A percentile compares a stretch with the other conserved stretches of the same genome.
phyloP scores from a whole-genome alignment of 2,329 filamentous ascomycete genomes.

The Claviceps sorghi region DNA sequence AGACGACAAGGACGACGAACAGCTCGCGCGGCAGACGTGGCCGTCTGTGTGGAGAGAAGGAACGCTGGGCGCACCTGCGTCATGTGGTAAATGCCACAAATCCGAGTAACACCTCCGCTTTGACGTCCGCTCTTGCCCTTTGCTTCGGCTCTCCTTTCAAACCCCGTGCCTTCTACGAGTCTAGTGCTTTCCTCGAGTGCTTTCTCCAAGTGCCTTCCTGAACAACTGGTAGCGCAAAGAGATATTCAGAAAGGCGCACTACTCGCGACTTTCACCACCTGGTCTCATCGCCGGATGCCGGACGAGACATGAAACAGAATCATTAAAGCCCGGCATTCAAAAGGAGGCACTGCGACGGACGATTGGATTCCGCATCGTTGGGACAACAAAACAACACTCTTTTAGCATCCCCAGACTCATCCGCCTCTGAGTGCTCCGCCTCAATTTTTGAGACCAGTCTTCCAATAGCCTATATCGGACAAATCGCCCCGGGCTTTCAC shows the following conservation, averaged over 20 bases:
- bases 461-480: neutral
- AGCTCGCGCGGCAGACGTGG: slow-evolving; percentile 1
- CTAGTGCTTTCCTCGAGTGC: neutral
- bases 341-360: neutral
- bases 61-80: slow-evolving; percentile 1
- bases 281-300: neutral
- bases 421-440: neutral
- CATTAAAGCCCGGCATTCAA: slow-evolving; percentile 2
- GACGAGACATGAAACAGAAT: slow-evolving; percentile 6
- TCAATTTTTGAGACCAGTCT: neutral
- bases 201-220: neutral
- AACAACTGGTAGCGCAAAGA: neutral
- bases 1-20: slow-evolving; percentile 3
- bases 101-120: slow-evolving; percentile 2
- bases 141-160: neutral
- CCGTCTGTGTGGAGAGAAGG: neutral
- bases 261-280: neutral
- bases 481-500: neutral
- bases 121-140: neutral
- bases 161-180: neutral
- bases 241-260: neutral
- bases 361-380: neutral
- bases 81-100: slow-evolving; percentile 6
- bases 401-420: neutral
- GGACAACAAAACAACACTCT: neutral